phyloP scores from a whole-genome alignment of 495 filamentous ascomycete species.

The Coniosporium apollinis region DNA sequence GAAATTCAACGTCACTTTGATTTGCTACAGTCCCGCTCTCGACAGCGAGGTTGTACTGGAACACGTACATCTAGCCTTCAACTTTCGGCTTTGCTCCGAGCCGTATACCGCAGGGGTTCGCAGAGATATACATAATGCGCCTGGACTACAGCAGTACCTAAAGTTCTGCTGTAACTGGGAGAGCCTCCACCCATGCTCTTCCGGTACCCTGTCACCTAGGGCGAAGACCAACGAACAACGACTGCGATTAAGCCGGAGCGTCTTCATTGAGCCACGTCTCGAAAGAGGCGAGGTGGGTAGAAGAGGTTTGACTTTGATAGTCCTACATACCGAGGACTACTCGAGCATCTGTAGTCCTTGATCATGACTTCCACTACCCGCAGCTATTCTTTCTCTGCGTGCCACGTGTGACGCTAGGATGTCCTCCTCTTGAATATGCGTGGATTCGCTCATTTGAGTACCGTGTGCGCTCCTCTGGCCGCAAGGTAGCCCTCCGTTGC shows the following conservation, averaged over 20 bases:
- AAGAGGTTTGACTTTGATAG: conserved; percentile 83
- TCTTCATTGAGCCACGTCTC: conserved; percentile 53
- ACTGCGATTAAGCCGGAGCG: conserved; percentile 96
- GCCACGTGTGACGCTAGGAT: no score
- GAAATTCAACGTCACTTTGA: neutral
- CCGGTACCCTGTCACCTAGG: conserved; percentile 39
- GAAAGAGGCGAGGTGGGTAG: conserved; percentile 69
- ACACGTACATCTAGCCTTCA: neutral
- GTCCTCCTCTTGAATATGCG: no score
- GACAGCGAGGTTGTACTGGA: no score
- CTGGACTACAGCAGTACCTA: conserved; percentile 37
- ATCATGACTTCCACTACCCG: no score
- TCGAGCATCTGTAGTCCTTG: no score
- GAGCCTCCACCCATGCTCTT: conserved; percentile 21
- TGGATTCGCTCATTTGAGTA: conserved; percentile 61
- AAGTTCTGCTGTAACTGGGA: conserved; percentile 36
- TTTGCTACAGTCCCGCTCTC: no score
- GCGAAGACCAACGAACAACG: conserved; percentile 37
- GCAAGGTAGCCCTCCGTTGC: conserved; percentile 76
- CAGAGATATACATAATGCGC: conserved; percentile 17
- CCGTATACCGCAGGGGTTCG: neutral
- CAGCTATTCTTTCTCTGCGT: no score
- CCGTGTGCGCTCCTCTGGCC: conserved; percentile 75
- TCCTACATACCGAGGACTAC: no score
- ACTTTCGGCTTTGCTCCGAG: neutral